A percentile compares a stretch with the other conserved stretches of the same genome.
These are phyloP conservation scores for Trichomonascaceae sp. DNA, from an alignment of 1,139 yeast genomes.

Conservation along the genomic window DNA sequence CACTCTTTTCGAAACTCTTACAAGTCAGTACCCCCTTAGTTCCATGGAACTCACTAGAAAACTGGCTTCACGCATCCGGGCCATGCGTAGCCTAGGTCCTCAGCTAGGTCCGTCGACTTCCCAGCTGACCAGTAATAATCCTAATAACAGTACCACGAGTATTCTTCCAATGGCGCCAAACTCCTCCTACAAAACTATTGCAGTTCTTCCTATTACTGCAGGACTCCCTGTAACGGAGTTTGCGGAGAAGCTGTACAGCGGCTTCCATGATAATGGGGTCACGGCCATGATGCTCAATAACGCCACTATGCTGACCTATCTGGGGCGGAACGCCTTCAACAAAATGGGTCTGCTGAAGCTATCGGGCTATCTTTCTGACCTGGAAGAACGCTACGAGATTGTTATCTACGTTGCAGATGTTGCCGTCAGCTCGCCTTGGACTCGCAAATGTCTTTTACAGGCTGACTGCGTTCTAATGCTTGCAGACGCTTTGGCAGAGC, in stretches of 20 bases:
- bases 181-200: slow-evolving; percentile 54
- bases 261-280: slow-evolving; percentile 61
- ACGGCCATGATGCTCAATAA: slow-evolving; percentile 70
- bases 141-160: neutral
- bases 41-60: slow-evolving; percentile 83
- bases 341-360: slow-evolving; percentile 73
- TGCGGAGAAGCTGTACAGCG: slow-evolving; percentile 56
- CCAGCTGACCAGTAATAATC: slow-evolving; percentile 6
- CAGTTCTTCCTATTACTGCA: slow-evolving; percentile 63
- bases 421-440: slow-evolving; percentile 75
- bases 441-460: slow-evolving; percentile 82
- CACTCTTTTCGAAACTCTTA: slow-evolving; percentile 70
- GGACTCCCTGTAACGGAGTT: slow-evolving; percentile 81
- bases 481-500: slow-evolving; percentile 41
- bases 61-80: slow-evolving; percentile 58
- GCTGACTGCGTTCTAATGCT: slow-evolving; percentile 67
- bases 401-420: slow-evolving; percentile 85
- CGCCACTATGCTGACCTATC: slow-evolving; percentile 61
- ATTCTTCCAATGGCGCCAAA: neutral
- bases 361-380: slow-evolving; percentile 78
- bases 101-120: slow-evolving; percentile 11
- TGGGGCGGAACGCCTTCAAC: slow-evolving; percentile 91
- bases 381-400: slow-evolving; percentile 80
- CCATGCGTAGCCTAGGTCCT: slow-evolving; percentile 1
- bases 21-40: slow-evolving; percentile 75